Base-by-base conservation (phyloP, 306 rosid species). In the Rosa chinensis region DNA sequence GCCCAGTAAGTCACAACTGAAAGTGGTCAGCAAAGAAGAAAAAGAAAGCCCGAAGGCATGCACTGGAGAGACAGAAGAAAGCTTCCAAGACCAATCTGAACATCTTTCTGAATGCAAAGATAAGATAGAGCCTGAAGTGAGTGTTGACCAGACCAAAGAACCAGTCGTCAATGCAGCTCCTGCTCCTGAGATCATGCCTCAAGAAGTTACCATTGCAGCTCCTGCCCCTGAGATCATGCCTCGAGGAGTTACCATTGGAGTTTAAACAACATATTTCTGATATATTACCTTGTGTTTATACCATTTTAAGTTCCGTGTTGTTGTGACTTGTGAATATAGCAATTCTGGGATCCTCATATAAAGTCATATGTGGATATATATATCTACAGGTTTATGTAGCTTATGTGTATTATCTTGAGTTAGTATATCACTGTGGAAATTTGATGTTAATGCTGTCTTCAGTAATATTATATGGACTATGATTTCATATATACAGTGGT, bases 211-310 rank as follows among this genome's bases (percentile, higher is more conserved):
- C 2, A 79, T 64, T 61, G 72, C 85, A 53, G 23, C 23, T 37
- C 66, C 93, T 11, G 69, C 86, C 32, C 82, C 92, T 0, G 93
- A 89, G 74, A 84, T 88, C 80, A 85, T 82, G 81, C 80, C 92
- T 25, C 86, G 74, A 66, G 97, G 91, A 87, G 96, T 90, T 77
- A 2, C 89, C 17, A 89, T 87, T 78, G 90, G 95, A 85, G 82
- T 87, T 82, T 90, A 85, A 85, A 86, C 67, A 83, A 69, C 82
- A 32, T 35, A 56, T n/a, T 62, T 66, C 40, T 58, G 25, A 73
- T 42, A 39, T 55, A 55, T 61, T 18, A 39, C 55, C 49, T 59
- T 66, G 76, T 84, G 73, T 72, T 77, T 76, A 76, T 77, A 80
- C 83, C 73, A 48, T 76, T 62, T 50, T 4, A 77, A 48, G 68